A percentile compares a stretch with the other conserved stretches of the same genome.
These are phyloP conservation scores for Microbotryomycetes sp. DNA, from an alignment of 1,284 basidiomycete species.

Conservation along the genomic window DNA sequence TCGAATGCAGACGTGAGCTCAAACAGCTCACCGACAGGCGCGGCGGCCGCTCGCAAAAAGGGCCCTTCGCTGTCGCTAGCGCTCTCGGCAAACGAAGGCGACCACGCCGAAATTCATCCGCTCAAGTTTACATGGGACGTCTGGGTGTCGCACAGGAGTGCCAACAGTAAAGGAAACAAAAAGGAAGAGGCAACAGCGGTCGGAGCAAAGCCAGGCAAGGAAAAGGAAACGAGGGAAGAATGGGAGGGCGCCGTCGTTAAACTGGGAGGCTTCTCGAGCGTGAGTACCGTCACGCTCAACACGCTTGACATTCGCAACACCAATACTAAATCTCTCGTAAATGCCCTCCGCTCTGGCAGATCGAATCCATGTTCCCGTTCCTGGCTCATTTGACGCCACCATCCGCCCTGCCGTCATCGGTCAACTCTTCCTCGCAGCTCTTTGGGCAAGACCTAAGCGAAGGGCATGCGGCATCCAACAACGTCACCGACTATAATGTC, in stretches of 20 bases:
- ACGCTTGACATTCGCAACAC: background rate
- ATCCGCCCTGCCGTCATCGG: conserved; percentile 25
- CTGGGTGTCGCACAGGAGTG: conserved; percentile 23
- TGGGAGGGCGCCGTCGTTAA: conserved; percentile 29
- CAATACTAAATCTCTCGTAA: background rate
- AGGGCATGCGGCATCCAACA: conserved; percentile 11
- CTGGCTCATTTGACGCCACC: conserved; percentile 29
- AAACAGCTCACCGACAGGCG: background rate
- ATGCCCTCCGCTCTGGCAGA: conserved; percentile 6
- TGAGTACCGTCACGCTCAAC: background rate
- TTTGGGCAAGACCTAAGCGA: conserved; percentile 10
- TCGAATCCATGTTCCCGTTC: conserved; percentile 32
- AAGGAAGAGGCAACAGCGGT: background rate
- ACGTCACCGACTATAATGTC: conserved; percentile 37
- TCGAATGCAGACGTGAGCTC: background rate
- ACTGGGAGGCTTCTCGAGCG: conserved; percentile 28
- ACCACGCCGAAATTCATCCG: conserved; percentile 16
- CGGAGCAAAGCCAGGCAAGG: conserved; percentile 11
- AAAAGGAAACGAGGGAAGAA: conserved; percentile 28
- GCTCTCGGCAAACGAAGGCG: background rate
- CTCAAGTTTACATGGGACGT: conserved; percentile 33
- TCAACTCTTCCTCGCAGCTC: conserved; percentile 15
- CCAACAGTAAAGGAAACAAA: conserved; percentile 17
- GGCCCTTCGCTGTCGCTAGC: conserved; percentile 20
- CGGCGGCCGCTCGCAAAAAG: conserved; percentile 5